Evolutionary conservation across 306 rosid species (phyloP), one percentile per base, ranked within the genome.

Genomic region (Benincasa hispida): DNA sequence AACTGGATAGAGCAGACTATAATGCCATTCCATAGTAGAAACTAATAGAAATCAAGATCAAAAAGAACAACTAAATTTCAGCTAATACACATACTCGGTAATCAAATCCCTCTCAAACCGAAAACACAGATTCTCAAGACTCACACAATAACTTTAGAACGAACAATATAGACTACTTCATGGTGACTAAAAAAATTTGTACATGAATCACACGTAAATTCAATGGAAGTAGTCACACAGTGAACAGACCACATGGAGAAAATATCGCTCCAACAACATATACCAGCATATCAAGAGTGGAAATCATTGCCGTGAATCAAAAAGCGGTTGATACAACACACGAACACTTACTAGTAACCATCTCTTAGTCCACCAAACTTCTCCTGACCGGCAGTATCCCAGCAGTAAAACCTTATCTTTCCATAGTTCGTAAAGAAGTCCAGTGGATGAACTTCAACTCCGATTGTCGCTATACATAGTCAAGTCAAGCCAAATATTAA

Each of bases 381-480:
- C 82, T 79, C 82, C 75, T 79, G 82, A 17, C 82, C 82, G 27
- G 82, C 82, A 15, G 82, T 79, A 56, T 79, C 82, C 82, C 82
- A 79, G 28, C 82, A 79, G 58, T 79, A 62, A n/a, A 79, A 79
- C 58, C 82, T 61, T 27, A 79, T 53, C 75, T 79, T 74, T 50
- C 82, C 82, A 27, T 65, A 79, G 37, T 79, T 79, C 57, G 82
- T 79, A 34, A 61, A 63, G 75, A 79, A 79, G 66, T 79, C 82
- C 79, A 79, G 47, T 10, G 82, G 82, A 74, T 74, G 79, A 79
- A 79, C 82, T 79, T 79, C 82, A 60, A 80, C 79, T 28, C 83
- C 83, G 8, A 80, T 80, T 17, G 83, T 80, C 22, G 83, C 83
- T 80, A 60, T 28, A 48, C 80, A 62, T 48, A 21, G 63, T 62